Evolutionary conservation across 176 grass and related monocot species (phyloP).

Genomic region (Tillandsia leiboldiana): DNA sequence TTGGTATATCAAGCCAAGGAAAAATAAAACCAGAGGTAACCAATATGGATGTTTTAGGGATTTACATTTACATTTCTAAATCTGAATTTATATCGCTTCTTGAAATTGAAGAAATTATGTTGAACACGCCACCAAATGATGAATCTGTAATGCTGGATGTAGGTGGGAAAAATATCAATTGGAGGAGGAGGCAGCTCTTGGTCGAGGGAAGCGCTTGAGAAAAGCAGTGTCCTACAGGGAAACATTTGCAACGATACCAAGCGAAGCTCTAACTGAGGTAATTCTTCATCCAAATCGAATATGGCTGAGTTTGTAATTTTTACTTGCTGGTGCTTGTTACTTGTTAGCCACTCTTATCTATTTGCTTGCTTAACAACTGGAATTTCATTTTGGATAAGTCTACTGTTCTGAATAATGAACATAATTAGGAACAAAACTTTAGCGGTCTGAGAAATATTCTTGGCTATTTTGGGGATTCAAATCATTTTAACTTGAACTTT

Average conservation of each 20-base stretch:
- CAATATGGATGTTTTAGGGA: not conserved
- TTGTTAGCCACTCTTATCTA: not conserved
- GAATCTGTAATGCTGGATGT: slow-evolving; percentile 23
- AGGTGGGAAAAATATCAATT: slow-evolving; percentile 96
- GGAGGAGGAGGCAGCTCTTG: slow-evolving; percentile 87
- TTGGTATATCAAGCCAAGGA: no score
- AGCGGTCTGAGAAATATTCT: no score
- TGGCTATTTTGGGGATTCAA: no score
- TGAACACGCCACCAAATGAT: slow-evolving; percentile 2
- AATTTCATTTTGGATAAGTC: not conserved
- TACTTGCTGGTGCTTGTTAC: slow-evolving; percentile 9
- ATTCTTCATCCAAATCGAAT: slow-evolving; percentile 3
- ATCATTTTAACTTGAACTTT: no score
- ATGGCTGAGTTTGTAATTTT: not conserved
- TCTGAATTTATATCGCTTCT: not conserved
- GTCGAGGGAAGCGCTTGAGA: slow-evolving; percentile 88
- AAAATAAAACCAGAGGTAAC: no score
- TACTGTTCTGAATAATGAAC: no score
- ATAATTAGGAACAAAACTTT: no score
- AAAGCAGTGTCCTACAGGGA: slow-evolving; percentile 98
- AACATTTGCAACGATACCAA: slow-evolving; percentile 77
- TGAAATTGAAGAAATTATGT: not conserved
- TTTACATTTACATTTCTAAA: not conserved
- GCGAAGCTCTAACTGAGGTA: slow-evolving; percentile 98
- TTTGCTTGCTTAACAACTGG: not conserved